Percentiles rank a stretch among this genome's conserved stretches.
phyloP scores from a whole-genome alignment of 768 basidiomycete genomes.

The Termitomyces sp. region DNA sequence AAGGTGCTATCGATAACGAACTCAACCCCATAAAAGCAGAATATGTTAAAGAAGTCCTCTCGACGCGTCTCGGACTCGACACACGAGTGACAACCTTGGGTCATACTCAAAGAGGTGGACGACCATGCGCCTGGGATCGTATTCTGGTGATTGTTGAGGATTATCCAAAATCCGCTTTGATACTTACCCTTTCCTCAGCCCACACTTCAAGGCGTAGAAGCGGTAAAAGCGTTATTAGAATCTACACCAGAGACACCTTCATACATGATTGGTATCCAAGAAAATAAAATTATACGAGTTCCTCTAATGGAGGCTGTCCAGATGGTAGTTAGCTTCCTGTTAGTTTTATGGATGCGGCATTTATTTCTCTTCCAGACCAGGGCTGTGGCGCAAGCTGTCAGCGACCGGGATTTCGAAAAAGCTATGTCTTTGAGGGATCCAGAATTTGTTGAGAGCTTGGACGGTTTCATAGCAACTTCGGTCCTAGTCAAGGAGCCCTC shows the following conservation, averaged over 20 bases:
- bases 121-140: slow-evolving; percentile 89
- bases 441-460: slow-evolving; percentile 82
- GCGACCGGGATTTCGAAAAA: slow-evolving; percentile 74
- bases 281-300: slow-evolving; percentile 92
- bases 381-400: slow-evolving; percentile 78
- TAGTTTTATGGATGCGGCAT: neutral
- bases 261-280: slow-evolving; percentile 94
- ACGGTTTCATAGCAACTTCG: slow-evolving; percentile 77
- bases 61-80: slow-evolving; percentile 85
- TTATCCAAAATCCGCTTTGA: neutral
- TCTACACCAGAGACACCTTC: slow-evolving; percentile 90
- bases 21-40: slow-evolving; percentile 89
- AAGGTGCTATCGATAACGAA: slow-evolving; percentile 86
- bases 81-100: slow-evolving; percentile 96
- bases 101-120: slow-evolving; percentile 93
- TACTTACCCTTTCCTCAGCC: slow-evolving; percentile 46
- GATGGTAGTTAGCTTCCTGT: slow-evolving; percentile 42
- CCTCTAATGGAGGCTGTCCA: slow-evolving; percentile 91
- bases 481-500: slow-evolving; percentile 46
- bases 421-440: slow-evolving; percentile 89
- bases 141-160: slow-evolving; percentile 57
- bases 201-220: slow-evolving; percentile 91
- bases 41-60: slow-evolving; percentile 84
- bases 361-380: slow-evolving; percentile 53
- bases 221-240: slow-evolving; percentile 82